Conservation (phyloP, 1,139 yeast genomes). For the Taphrina deformans region DNA sequence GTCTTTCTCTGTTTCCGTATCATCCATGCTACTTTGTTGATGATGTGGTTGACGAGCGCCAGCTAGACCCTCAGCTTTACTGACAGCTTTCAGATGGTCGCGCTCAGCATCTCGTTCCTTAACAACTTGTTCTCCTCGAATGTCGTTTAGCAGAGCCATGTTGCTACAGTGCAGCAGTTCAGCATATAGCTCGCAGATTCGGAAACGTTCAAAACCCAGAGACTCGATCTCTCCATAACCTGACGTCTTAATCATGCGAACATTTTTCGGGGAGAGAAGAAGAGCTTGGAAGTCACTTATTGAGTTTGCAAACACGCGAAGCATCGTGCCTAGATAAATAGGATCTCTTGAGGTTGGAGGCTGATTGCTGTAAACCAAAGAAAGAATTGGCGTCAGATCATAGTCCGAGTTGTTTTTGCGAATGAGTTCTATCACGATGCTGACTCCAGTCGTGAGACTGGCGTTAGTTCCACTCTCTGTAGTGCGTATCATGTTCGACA, state of each 20-base stretch:
- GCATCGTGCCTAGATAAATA: conserved; percentile 83
- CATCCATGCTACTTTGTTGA: not conserved
- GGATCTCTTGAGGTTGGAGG: conserved; percentile 97
- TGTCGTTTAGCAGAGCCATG: conserved; percentile 89
- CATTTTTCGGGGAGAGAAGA: conserved; percentile 48
- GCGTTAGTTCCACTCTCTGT: conserved; percentile 34
- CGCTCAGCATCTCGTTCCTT: conserved; percentile 72
- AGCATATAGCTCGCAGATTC: conserved; percentile 91
- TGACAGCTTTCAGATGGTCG: conserved; percentile 39
- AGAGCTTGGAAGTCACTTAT: conserved; percentile 68
- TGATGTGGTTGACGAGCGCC: not conserved
- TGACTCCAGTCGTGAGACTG: conserved; percentile 83
- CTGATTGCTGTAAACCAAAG: conserved; percentile 82
- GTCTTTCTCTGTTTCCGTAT: conserved; percentile 15
- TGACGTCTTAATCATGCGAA: conserved; percentile 55
- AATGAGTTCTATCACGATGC: conserved; percentile 90
- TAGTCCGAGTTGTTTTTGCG: conserved; percentile 95
- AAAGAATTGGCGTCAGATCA: conserved; percentile 83
- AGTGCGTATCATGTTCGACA: conserved; percentile 70
- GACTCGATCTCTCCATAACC: conserved; percentile 80
- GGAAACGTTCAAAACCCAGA: conserved; percentile 90
- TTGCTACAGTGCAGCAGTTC: conserved; percentile 94
- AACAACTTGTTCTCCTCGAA: conserved; percentile 76
- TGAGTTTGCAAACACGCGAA: conserved; percentile 73
- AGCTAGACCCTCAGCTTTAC: not conserved